These are phyloP conservation scores for Hygrocybe coccinea DNA, from an alignment of 768 basidiomycete genomes.

Conservation along the genomic window DNA sequence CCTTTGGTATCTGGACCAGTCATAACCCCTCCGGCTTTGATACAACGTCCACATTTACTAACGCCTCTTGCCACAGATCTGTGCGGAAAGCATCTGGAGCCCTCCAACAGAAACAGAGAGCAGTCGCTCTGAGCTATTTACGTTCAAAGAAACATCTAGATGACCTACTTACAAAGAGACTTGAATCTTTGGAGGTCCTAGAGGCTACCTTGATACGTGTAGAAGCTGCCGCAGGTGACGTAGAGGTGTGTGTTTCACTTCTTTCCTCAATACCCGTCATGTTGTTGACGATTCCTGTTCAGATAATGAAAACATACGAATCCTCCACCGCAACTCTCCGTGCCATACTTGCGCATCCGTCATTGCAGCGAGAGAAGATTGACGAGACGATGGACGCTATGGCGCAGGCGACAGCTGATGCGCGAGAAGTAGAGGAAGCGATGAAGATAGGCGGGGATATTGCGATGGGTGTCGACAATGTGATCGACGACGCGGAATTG, in stretches of 20 bases:
- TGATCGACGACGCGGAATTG: slow-evolving; percentile 44
- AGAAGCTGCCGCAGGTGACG: slow-evolving; percentile 84
- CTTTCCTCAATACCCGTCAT: not conserved
- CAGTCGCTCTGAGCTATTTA: slow-evolving; percentile 70
- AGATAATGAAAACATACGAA: slow-evolving; percentile 87
- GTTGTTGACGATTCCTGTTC: slow-evolving; percentile 4
- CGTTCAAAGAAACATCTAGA: slow-evolving; percentile 78
- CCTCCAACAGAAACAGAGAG: slow-evolving; percentile 64
- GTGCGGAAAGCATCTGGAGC: slow-evolving; percentile 62
- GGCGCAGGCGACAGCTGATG: slow-evolving; percentile 76
- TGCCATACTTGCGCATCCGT: slow-evolving; percentile 73
- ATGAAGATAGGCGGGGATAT: slow-evolving; percentile 64
- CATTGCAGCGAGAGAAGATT: slow-evolving; percentile 69
- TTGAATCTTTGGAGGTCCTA: slow-evolving; percentile 68
- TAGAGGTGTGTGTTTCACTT: slow-evolving; percentile 53
- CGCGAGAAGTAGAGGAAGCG: slow-evolving; percentile 75
- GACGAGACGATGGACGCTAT: slow-evolving; percentile 86
- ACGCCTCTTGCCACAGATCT: slow-evolving; percentile 41
- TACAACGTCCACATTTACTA: not conserved
- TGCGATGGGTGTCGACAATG: slow-evolving; percentile 49
- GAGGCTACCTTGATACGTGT: slow-evolving; percentile 75
- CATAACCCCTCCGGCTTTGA: not conserved
- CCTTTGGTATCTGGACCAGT: not conserved
- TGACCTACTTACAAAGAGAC: slow-evolving; percentile 67
- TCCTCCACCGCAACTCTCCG: slow-evolving; percentile 75